Base-by-base conservation (phyloP, 192 early-diverging fungal species). In the Phlyctochytrium arcticum region DNA sequence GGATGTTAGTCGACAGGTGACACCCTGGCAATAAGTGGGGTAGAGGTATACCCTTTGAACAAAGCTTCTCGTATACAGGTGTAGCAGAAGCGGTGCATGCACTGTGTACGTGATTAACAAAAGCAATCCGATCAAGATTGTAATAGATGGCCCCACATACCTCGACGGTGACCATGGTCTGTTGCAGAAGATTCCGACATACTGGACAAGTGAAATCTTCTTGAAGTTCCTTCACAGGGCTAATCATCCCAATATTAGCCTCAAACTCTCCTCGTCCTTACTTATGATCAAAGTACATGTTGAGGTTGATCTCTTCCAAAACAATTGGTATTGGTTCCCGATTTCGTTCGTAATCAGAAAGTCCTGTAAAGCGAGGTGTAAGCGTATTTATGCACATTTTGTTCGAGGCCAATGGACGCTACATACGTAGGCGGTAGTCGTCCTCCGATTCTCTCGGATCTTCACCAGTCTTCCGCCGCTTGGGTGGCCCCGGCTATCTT, bases 61-160 rank as follows among this genome's bases (percentile, higher is more conserved):
- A 67, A 35, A 7, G 65, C 55, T 17, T 60, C 49, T 26, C 34
- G 48, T 24, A 67, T 67, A 27, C 65, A 67, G 21, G 26, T 36
- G 30, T 50, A 39, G 48, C 65, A 67, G 35, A 67, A 67, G 8
- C 65, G 54, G 36, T 67, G 65, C 65, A 67, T 58, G 57, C 65
- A 67, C 65, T 67, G 29, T 10, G 8, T 27, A 29, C 5, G 15
- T 15, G 4, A 23, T 15, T 30, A 48, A 48, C 10, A 60, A 23
- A 12, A 15, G 15, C 35, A 48, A 60, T 26, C 9, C 19, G 12
- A 48, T 19, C 15, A 17, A 12, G 27, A 31, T 3, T 4, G n/a
- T 26, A 47, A 7, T 33, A 6, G 10, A 5, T n/a, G n/a, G n/a
- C n/a, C n/a, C n/a, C n/a, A 2, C 27, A 12, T 36, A 67, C 65